phyloP scores from a whole-genome alignment of 108 stramenopile genomes.

The Fragilaria crotonensis region DNA sequence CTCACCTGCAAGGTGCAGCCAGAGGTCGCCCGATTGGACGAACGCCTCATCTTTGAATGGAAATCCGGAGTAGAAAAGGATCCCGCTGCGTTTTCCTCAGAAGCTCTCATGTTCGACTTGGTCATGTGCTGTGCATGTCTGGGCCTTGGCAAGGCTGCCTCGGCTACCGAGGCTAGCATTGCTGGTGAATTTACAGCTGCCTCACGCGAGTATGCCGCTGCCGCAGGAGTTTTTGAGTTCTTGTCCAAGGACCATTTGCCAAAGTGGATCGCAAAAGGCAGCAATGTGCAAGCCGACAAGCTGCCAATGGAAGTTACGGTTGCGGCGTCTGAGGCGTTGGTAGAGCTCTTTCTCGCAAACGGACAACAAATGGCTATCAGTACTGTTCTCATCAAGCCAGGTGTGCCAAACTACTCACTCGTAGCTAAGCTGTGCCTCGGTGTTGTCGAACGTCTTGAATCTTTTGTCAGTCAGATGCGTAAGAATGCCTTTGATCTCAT shows the following conservation, averaged over 20 bases:
- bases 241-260: slow-evolving; percentile 65
- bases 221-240: slow-evolving; percentile 70
- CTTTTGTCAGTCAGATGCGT: slow-evolving; percentile 54
- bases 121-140: slow-evolving; percentile 63
- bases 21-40: slow-evolving; percentile 65
- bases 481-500: slow-evolving; percentile 55
- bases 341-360: slow-evolving; percentile 63
- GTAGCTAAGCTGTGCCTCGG: slow-evolving; percentile 74
- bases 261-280: slow-evolving; percentile 73
- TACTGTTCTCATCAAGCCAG: slow-evolving; percentile 74
- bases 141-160: slow-evolving; percentile 59
- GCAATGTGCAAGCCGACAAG: slow-evolving; percentile 45
- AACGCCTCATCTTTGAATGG: slow-evolving; percentile 55
- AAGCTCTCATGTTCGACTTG: slow-evolving; percentile 88
- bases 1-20: slow-evolving; percentile 82
- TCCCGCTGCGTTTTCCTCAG: slow-evolving; percentile 44
- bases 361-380: slow-evolving; percentile 89
- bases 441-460: slow-evolving; percentile 58
- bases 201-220: slow-evolving; percentile 56
- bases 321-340: slow-evolving; percentile 55
- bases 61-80: slow-evolving; percentile 66
- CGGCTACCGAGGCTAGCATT: slow-evolving; percentile 63
- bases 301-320: slow-evolving; percentile 69
- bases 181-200: slow-evolving; percentile 75
- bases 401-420: slow-evolving; percentile 69